Base-by-base conservation (phyloP, 139 green algal species). In the Coccomyxa sp. region DNA sequence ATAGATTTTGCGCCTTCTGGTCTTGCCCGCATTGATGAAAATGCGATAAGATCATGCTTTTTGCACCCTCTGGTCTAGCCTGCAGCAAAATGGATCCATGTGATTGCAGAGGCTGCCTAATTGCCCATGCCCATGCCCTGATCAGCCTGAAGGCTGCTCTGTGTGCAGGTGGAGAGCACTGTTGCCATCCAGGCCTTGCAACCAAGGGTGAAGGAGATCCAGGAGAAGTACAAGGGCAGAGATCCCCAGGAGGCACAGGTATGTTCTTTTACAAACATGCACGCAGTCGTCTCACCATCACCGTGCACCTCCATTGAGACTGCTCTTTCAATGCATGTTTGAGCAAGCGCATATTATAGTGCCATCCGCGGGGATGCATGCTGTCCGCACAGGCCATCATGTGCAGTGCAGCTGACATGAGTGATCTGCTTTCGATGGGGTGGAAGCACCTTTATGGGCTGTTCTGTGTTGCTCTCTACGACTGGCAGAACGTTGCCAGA, bases 121-220 rank as follows among this genome's bases (percentile, higher is more conserved):
- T n/a, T n/a, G n/a, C n/a, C n/a, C n/a, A n/a, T n/a, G n/a, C n/a
- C n/a, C n/a, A n/a, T n/a, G n/a, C n/a, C n/a, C n/a, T n/a, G n/a
- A n/a, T n/a, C n/a, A n/a, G n/a, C n/a, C n/a, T n/a, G n/a, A n/a
- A 16, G 33, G 40, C 40, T 55, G 39, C 24, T 7, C 2, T 2
- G 0, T 68, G 9, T 39, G 38, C 87, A 97, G 92, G 92, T 98
- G 64, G 91, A 98, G 86, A 97, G 91, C 10, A 98, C 94, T 8
- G 75, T 98, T 31, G 82, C 89, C 18, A 92, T 99, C 76, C 97
- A 99, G 85, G 85, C 87, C 2, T 80, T 99, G 64, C 88, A 95
- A 84, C 97, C 97, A 5, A 81, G 85, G 36, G 87, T 99, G 7
- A 99, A 99, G 89, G 94, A 97, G 78, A 89, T 99, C 74, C 95